Percentiles rank a stretch among this genome's conserved stretches.
Conservation (phyloP, 176 grass and related monocot species). For the Rhynchospora tenuis region DNA sequence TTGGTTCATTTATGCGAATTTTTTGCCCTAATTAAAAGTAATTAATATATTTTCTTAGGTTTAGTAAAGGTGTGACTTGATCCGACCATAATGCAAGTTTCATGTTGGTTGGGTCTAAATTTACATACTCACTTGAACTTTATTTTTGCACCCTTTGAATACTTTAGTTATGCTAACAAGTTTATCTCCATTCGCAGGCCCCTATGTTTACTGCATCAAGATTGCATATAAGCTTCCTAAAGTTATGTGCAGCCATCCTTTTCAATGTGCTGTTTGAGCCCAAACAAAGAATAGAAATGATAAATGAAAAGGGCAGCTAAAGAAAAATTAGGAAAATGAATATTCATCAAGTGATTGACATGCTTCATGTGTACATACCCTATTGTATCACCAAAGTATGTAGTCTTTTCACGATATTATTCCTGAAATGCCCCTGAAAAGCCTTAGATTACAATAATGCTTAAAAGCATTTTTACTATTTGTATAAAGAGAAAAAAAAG, state of each 20-base stretch:
- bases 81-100: neutral
- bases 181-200: constrained; percentile 41
- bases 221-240: constrained; percentile 89
- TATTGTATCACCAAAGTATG: too few relatives aligned
- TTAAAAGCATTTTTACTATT: too few relatives aligned
- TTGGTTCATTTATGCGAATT: neutral
- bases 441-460: too few relatives aligned
- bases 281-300: neutral
- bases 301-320: too few relatives aligned
- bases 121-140: neutral
- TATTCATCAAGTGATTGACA: too few relatives aligned
- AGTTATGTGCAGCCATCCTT: constrained; percentile 42
- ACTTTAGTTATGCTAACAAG: neutral
- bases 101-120: too few relatives aligned
- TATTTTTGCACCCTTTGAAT: neutral
- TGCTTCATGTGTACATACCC: too few relatives aligned
- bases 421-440: too few relatives aligned
- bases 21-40: too few relatives aligned
- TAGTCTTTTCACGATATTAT: too few relatives aligned
- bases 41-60: neutral
- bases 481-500: too few relatives aligned
- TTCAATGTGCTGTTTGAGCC: neutral
- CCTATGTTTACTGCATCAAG: constrained; percentile 99
- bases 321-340: too few relatives aligned
- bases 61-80: neutral